A percentile compares a stretch with the other conserved stretches of the same genome.
Evolutionary conservation across 2,329 filamentous ascomycete genomes (phyloP).

Genomic region (Alternaria hordeiaustralica): DNA sequence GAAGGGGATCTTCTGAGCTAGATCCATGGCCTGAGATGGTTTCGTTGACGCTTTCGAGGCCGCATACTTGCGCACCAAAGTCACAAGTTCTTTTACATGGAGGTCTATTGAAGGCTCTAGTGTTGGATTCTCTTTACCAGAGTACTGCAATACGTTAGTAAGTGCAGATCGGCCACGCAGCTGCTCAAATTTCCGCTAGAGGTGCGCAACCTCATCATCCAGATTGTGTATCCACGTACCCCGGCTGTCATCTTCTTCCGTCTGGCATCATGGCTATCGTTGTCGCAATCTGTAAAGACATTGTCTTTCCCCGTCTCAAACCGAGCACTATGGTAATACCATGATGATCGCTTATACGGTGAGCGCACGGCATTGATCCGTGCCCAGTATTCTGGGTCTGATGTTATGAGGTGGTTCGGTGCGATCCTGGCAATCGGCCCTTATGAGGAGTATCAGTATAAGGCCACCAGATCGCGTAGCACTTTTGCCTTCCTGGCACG

Average conservation of each 20-base stretch:
- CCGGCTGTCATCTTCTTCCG: constrained; percentile 60
- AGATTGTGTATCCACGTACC: constrained; percentile 30
- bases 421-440: constrained; percentile 55
- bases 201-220: not conserved
- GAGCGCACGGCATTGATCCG: constrained; percentile 51
- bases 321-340: constrained; percentile 52
- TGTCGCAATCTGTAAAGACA: constrained; percentile 60
- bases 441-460: constrained; percentile 13
- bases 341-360: constrained; percentile 49
- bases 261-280: constrained; percentile 53
- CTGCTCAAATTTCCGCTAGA: not conserved
- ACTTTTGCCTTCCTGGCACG: constrained; percentile 1
- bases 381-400: constrained; percentile 56
- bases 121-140: constrained; percentile 61
- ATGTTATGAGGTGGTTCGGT: constrained; percentile 58
- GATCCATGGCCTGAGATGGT: constrained; percentile 52
- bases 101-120: constrained; percentile 59
- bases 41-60: constrained; percentile 19
- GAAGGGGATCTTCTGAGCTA: constrained; percentile 57
- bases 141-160: constrained; percentile 51
- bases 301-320: constrained; percentile 63
- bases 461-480: not conserved
- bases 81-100: constrained; percentile 55
- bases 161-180: not conserved
- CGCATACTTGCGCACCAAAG: constrained; percentile 59